phyloP scores from a whole-genome alignment of 108 stramenopile genomes.

The Mediolabrus comicus region DNA sequence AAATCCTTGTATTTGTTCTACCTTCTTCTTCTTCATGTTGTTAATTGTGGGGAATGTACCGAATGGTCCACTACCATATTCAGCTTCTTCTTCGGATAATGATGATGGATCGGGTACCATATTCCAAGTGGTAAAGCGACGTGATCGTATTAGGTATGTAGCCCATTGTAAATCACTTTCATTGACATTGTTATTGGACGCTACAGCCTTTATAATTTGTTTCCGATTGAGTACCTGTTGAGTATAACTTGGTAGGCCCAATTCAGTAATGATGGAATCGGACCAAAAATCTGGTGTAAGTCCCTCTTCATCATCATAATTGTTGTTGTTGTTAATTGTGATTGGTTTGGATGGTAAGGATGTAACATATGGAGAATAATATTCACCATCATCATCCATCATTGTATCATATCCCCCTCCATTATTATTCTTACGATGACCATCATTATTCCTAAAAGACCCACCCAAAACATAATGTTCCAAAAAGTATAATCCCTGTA shows the following conservation, averaged over 20 bases:
- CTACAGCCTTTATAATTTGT: not conserved
- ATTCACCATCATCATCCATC: not conserved
- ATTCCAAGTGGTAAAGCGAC: slow-evolving; percentile 23
- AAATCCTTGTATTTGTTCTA: slow-evolving; percentile 16
- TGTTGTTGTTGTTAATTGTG: not conserved
- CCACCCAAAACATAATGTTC: not conserved
- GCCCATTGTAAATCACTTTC: slow-evolving; percentile 17
- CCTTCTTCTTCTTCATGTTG: slow-evolving; percentile 5
- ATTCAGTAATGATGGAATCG: not conserved
- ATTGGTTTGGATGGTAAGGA: slow-evolving; percentile 11
- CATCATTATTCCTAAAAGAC: not conserved
- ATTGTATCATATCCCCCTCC: not conserved
- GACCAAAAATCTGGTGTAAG: slow-evolving; percentile 28
- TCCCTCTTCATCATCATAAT: slow-evolving; percentile 6
- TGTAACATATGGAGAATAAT: slow-evolving; percentile 5
- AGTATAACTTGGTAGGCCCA: slow-evolving; percentile 1
- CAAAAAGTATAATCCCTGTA: slow-evolving; percentile 17
- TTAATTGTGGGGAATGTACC: not conserved
- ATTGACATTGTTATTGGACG: not conserved
- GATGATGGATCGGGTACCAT: slow-evolving; percentile 10
- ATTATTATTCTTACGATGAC: not conserved
- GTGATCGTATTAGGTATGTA: slow-evolving; percentile 14
- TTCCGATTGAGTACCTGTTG: slow-evolving; percentile 9
- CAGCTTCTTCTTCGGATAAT: not conserved
- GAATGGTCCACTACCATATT: not conserved